Evolutionary conservation across 2,329 filamentous ascomycete genomes (phyloP).

Genomic region (Huntiella bhutanensis): DNA sequence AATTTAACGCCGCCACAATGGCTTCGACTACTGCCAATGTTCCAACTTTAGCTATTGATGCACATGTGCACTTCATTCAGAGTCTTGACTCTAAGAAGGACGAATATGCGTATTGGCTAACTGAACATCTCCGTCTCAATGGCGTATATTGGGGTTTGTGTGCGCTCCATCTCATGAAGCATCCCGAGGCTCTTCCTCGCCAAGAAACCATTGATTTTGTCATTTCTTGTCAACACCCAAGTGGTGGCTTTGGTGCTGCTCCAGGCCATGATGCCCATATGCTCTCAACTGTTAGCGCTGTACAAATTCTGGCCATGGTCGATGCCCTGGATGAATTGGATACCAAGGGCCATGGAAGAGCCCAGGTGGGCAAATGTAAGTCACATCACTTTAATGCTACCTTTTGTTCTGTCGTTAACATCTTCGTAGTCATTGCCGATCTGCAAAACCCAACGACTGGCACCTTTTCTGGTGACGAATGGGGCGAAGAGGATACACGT

Average conservation of each 20-base stretch:
- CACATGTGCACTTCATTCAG: constrained; percentile 83
- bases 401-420: not conserved
- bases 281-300: constrained; percentile 84
- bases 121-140: constrained; percentile 86
- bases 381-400: constrained; percentile 12
- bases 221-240: constrained; percentile 79
- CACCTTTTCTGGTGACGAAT: constrained; percentile 84
- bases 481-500: constrained; percentile 88
- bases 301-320: constrained; percentile 78
- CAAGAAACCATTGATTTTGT: constrained; percentile 76
- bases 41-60: constrained; percentile 29
- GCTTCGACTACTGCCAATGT: constrained; percentile 18
- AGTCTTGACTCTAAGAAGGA: constrained; percentile 80
- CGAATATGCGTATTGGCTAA: constrained; percentile 94
- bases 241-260: constrained; percentile 81
- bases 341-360: constrained; percentile 39
- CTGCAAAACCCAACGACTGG: constrained; percentile 68
- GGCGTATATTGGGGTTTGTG: constrained; percentile 94
- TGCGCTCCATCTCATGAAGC: constrained; percentile 66
- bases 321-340: constrained; percentile 77
- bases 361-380: constrained; percentile 63
- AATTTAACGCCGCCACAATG: not conserved
- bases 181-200: constrained; percentile 63
- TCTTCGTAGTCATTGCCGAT: constrained; percentile 46
- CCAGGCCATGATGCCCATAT: constrained; percentile 92